Evolutionary conservation across 1,139 yeast genomes (phyloP).

Genomic region (Suhomyces bolitotheri): DNA sequence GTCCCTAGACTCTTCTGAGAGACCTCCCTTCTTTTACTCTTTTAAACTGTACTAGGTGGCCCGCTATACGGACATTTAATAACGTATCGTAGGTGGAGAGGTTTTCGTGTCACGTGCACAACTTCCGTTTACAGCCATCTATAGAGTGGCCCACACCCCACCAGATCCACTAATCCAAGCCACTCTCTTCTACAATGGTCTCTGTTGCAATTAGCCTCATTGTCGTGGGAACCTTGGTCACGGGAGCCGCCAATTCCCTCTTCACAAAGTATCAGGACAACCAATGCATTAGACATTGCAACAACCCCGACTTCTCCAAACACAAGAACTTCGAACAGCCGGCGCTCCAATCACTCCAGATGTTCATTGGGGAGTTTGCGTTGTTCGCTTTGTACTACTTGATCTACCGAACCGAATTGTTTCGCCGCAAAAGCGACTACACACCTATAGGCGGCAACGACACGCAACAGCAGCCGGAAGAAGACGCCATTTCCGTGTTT

Average conservation of each 20-base stretch:
- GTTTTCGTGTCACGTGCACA: too few species aligned
- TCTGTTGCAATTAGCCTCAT: constrained; percentile 17
- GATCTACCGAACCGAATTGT: constrained; percentile 25
- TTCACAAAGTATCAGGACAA: constrained; percentile 77
- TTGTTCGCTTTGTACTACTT: constrained; percentile 49
- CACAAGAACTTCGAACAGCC: constrained; percentile 69
- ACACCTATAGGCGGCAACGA: constrained; percentile 14
- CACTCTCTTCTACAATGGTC: constrained; percentile 6
- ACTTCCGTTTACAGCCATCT: constrained; percentile 6
- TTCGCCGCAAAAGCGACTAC: constrained; percentile 18
- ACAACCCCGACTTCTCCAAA: constrained; percentile 38
- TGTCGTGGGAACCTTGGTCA: constrained; percentile 55
- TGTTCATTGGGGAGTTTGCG: constrained; percentile 73
- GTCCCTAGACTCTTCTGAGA: too few species aligned
- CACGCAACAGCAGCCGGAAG: constrained; percentile 10
- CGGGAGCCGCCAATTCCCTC: constrained; percentile 74
- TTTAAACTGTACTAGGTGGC: too few species aligned
- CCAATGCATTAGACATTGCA: constrained; percentile 66
- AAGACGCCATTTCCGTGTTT: constrained; percentile 17
- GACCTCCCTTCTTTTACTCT: too few species aligned
- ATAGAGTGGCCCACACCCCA: constrained; percentile 5
- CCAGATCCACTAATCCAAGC: neutral
- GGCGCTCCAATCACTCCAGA: constrained; percentile 74
- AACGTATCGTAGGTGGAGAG: too few species aligned
- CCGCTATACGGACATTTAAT: too few species aligned